Conservation (phyloP, 164 flowering plant genomes). For the Berberis vulgaris region DNA sequence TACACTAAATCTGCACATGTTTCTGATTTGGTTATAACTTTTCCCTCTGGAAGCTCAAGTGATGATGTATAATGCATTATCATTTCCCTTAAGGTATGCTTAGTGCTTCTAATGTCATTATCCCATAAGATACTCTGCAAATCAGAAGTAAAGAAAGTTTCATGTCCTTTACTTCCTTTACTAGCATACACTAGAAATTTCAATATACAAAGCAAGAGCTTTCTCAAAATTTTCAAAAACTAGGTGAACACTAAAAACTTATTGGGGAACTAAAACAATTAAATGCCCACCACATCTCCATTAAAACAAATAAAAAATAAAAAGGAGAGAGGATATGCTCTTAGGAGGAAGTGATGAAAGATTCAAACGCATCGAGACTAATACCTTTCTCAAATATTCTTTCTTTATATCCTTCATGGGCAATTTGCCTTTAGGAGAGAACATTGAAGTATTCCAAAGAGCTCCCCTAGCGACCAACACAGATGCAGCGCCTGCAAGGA, state of each 20-base stretch:
- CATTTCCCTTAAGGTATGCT: conserved; percentile 85
- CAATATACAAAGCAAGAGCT: no score
- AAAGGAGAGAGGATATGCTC: no score
- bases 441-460: conserved; percentile 91
- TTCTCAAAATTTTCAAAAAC: no score
- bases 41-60: conserved; percentile 77
- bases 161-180: no score
- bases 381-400: conserved; percentile 78
- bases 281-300: neutral
- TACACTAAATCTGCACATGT: conserved; percentile 74
- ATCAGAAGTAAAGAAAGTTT: neutral
- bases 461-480: conserved; percentile 97
- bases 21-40: conserved; percentile 56
- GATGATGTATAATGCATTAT: conserved; percentile 58
- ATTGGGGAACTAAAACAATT: neutral
- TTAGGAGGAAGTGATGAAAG: no score
- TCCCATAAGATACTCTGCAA: conserved; percentile 90
- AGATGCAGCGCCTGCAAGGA: conserved; percentile 63
- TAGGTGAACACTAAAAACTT: no score
- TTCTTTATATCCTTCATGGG: conserved; percentile 75
- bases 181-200: no score
- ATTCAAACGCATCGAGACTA: no score
- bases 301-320: no score
- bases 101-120: conserved; percentile 74
- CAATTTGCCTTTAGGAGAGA: conserved; percentile 52